These are phyloP conservation scores for Botryobasidium botryosum DNA, from an alignment of 768 basidiomycete species.

Conservation along the genomic window DNA sequence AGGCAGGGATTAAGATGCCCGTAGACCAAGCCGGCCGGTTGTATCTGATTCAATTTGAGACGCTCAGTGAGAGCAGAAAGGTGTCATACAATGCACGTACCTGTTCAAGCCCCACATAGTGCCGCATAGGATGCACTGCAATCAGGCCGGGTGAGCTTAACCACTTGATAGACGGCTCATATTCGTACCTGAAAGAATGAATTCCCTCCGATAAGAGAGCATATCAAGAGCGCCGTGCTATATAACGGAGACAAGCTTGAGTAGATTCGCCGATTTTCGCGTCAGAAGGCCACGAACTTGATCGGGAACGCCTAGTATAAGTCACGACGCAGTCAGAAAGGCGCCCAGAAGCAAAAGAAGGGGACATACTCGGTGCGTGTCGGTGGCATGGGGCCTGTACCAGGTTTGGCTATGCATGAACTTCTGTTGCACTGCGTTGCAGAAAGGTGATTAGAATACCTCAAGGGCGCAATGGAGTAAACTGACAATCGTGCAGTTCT, in stretches of 20 bases:
- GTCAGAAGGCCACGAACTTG: conserved; percentile 29
- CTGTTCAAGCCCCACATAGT: conserved; percentile 71
- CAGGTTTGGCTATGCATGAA: conserved; percentile 62
- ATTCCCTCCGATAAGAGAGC: conserved; percentile 55
- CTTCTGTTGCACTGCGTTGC: conserved; percentile 41
- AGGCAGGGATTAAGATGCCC: conserved; percentile 46
- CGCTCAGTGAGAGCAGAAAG: neutral
- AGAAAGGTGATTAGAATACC: conserved; percentile 3
- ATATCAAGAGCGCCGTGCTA: conserved; percentile 56
- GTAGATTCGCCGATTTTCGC: conserved; percentile 6
- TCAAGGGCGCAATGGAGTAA: neutral
- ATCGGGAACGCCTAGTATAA: conserved; percentile 46
- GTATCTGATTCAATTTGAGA: conserved; percentile 7
- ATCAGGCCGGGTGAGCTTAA: conserved; percentile 4
- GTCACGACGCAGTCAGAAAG: neutral
- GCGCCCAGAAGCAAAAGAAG: neutral
- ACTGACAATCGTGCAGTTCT: conserved; percentile 47
- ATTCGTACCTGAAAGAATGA: conserved; percentile 54
- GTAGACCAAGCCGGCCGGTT: conserved; percentile 26
- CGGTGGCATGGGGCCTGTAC: conserved; percentile 75
- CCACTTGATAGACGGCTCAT: neutral
- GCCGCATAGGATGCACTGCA: conserved; percentile 45
- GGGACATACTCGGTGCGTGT: conserved; percentile 30
- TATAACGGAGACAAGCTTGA: neutral
- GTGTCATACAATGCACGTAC: conserved; percentile 37